Conservation (phyloP, 371 early-diverging fungal species). For the Rhizopus microsporus region DNA sequence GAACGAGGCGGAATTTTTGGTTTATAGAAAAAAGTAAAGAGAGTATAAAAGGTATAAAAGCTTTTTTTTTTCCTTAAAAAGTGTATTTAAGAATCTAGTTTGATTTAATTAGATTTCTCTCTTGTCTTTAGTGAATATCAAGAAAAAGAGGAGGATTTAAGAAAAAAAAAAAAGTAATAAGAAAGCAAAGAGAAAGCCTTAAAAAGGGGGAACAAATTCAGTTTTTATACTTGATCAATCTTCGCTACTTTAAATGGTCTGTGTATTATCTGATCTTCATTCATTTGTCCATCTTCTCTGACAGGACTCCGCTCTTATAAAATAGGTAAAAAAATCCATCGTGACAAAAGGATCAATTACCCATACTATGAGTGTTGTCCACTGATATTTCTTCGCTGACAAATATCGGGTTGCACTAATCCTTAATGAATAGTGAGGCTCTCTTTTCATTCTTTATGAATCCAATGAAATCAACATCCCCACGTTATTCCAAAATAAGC, state of each 20-base stretch:
- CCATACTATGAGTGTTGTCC: constrained; percentile 6
- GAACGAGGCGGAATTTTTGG: constrained; percentile 15
- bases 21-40: constrained; percentile 7
- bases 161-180: constrained; percentile 4
- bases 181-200: background rate
- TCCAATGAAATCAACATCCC: background rate
- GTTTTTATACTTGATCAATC: constrained; percentile 16
- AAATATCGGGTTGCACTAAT: constrained; percentile 24
- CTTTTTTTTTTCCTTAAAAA: background rate
- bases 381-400: constrained; percentile 25
- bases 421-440: background rate
- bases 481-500: constrained; percentile 7
- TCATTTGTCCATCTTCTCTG: constrained; percentile 19
- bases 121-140: background rate
- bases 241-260: constrained; percentile 19
- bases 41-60: background rate
- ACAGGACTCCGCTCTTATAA: constrained; percentile 14
- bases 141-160: constrained; percentile 1
- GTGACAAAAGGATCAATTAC: constrained; percentile 1
- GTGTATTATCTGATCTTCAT: constrained; percentile 21
- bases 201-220: constrained; percentile 3
- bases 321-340: constrained; percentile 20
- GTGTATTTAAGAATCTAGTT: too few species aligned
- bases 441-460: background rate
- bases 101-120: too few species aligned